These are phyloP conservation scores for Cladosporium phlei DNA, from an alignment of 2,329 filamentous ascomycete species.

Conservation along the genomic window DNA sequence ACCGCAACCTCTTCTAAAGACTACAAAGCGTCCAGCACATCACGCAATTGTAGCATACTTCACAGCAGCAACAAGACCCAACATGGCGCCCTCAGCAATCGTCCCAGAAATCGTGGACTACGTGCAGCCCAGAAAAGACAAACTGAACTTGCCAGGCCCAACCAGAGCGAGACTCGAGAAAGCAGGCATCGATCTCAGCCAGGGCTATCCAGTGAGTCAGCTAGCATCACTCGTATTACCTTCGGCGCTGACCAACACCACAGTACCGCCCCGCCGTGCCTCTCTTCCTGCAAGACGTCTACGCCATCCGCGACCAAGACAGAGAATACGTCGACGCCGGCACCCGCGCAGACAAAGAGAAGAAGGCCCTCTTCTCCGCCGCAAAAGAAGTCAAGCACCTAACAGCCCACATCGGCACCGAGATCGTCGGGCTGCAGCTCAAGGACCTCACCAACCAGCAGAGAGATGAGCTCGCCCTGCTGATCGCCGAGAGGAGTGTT, in stretches of 20 bases:
- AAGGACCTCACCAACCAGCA: constrained; percentile 58
- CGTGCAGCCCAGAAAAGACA: constrained; percentile 59
- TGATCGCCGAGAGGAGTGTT: constrained; percentile 61
- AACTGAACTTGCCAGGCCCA: constrained; percentile 55
- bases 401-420: constrained; percentile 59
- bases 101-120: constrained; percentile 54
- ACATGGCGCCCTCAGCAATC: constrained; percentile 23
- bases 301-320: constrained; percentile 56
- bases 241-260: neutral
- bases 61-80: too few species aligned
- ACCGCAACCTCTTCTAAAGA: too few species aligned
- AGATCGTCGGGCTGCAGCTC: constrained; percentile 59
- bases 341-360: constrained; percentile 58
- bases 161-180: constrained; percentile 59
- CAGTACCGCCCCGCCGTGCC: constrained; percentile 61
- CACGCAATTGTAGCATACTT: too few species aligned
- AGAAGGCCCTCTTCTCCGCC: constrained; percentile 56
- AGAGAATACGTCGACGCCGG: constrained; percentile 57
- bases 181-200: constrained; percentile 63
- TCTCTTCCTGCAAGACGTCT: constrained; percentile 65
- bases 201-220: constrained; percentile 54
- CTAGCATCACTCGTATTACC: neutral
- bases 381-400: constrained; percentile 61
- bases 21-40: too few species aligned
- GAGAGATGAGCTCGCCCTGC: constrained; percentile 56